These are phyloP conservation scores for Aristolochia fimbriata DNA, from an alignment of 164 flowering plant species.

Conservation along the genomic window DNA sequence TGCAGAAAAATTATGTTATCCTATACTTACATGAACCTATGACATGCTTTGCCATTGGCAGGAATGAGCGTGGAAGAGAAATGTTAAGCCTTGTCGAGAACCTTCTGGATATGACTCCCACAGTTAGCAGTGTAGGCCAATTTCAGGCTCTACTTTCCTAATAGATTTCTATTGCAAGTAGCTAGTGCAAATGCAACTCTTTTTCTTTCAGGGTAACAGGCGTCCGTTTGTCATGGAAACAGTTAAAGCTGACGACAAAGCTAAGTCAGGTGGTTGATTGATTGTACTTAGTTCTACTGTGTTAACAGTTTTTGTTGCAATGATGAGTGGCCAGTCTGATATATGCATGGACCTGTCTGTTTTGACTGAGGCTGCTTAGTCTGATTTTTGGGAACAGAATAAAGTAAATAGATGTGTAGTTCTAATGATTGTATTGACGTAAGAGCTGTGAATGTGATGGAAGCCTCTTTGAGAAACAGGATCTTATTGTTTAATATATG, in stretches of 20 bases:
- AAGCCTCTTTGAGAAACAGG: too few relatives aligned
- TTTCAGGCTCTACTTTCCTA: not conserved
- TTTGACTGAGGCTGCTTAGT: not conserved
- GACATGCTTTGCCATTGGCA: slow-evolving; percentile 20
- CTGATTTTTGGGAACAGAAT: too few relatives aligned
- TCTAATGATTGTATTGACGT: too few relatives aligned
- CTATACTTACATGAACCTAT: not conserved
- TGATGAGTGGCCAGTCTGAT: not conserved
- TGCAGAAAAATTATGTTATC: not conserved
- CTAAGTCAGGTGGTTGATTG: slow-evolving; percentile 60
- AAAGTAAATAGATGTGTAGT: too few relatives aligned
- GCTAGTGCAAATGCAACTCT: not conserved
- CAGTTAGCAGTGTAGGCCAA: slow-evolving; percentile 51
- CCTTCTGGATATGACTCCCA: slow-evolving; percentile 76
- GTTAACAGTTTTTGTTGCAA: not conserved
- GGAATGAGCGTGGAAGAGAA: slow-evolving; percentile 94
- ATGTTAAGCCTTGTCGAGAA: slow-evolving; percentile 72
- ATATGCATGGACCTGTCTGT: not conserved
- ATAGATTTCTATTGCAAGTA: not conserved
- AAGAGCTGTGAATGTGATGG: too few relatives aligned
- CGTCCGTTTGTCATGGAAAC: slow-evolving; percentile 85
- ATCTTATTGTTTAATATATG: too few relatives aligned
- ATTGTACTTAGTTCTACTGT: not conserved
- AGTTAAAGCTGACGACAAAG: slow-evolving; percentile 88
- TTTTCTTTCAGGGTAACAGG: slow-evolving; percentile 59